These are phyloP conservation scores for Triangularia verruculosa DNA, from an alignment of 2,329 filamentous ascomycete genomes.

Conservation along the genomic window DNA sequence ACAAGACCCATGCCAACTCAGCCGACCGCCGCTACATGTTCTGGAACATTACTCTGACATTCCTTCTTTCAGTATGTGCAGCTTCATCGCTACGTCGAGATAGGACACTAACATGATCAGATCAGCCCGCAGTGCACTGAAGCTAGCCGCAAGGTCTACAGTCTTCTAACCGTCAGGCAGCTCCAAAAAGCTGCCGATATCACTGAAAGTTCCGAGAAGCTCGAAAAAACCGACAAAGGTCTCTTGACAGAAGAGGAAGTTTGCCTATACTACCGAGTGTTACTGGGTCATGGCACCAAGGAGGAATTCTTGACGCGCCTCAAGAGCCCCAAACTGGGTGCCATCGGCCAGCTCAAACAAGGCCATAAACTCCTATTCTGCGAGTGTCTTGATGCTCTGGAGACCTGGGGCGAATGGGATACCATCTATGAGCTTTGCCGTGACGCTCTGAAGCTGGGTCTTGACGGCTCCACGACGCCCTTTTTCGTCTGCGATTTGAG, in stretches of 20 bases:
- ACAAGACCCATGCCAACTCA: slow-evolving; percentile 48
- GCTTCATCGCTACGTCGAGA: too few relatives aligned
- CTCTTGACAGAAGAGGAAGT: slow-evolving; percentile 50
- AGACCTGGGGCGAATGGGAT: slow-evolving; percentile 41
- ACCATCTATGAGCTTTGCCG: slow-evolving; percentile 43
- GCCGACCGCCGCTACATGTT: slow-evolving; percentile 50
- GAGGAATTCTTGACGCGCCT: slow-evolving; percentile 42
- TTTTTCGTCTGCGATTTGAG: slow-evolving; percentile 45
- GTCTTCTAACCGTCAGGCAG: slow-evolving; percentile 49
- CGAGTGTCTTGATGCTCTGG: slow-evolving; percentile 40
- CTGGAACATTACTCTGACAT: slow-evolving; percentile 54
- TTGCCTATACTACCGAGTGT: slow-evolving; percentile 47
- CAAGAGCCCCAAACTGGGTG: slow-evolving; percentile 40
- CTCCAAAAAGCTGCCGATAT: slow-evolving; percentile 48
- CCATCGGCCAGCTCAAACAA: slow-evolving; percentile 42
- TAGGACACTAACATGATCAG: slow-evolving; percentile 33
- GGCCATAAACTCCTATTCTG: slow-evolving; percentile 48
- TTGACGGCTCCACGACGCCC: slow-evolving; percentile 38
- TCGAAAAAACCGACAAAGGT: slow-evolving; percentile 31
- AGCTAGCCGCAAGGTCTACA: slow-evolving; percentile 51
- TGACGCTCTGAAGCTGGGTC: slow-evolving; percentile 40
- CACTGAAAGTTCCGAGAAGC: slow-evolving; percentile 40
- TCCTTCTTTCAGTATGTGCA: slow-evolving; percentile 49
- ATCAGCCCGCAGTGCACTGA: slow-evolving; percentile 45
- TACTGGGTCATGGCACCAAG: slow-evolving; percentile 42